These are phyloP conservation scores for Suillus subalutaceus DNA, from an alignment of 768 basidiomycete genomes.

Conservation along the genomic window DNA sequence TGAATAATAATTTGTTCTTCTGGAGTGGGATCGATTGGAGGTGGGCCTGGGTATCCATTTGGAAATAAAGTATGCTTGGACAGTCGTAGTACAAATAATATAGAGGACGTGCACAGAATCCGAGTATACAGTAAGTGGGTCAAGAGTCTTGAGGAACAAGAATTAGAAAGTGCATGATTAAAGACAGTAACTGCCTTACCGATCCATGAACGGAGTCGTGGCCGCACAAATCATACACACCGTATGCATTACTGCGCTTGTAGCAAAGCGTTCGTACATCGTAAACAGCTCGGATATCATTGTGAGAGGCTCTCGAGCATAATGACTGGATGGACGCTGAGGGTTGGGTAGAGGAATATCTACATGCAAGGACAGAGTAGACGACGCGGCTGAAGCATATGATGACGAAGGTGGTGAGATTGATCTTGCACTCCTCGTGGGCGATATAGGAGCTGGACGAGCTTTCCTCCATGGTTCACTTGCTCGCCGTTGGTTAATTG, in stretches of 20 bases:
- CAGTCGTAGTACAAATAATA: conserved; percentile 55
- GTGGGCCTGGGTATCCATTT: conserved; percentile 80
- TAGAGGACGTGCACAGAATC: conserved; percentile 52
- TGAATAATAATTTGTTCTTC: conserved; percentile 74
- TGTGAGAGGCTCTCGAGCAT: conserved; percentile 44
- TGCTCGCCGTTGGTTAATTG: not conserved
- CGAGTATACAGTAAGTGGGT: conserved; percentile 64
- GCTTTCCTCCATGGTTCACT: conserved; percentile 3
- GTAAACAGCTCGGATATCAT: conserved; percentile 55
- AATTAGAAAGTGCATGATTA: not conserved
- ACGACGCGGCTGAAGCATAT: conserved; percentile 30
- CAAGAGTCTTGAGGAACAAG: conserved; percentile 56
- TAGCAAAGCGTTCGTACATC: conserved; percentile 50
- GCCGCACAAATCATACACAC: conserved; percentile 49
- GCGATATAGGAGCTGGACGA: conserved; percentile 5
- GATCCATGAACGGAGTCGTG: conserved; percentile 60
- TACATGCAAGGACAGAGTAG: conserved; percentile 22
- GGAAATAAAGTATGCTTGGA: conserved; percentile 83
- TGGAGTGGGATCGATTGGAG: conserved; percentile 71
- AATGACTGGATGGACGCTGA: conserved; percentile 27
- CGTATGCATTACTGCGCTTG: conserved; percentile 47
- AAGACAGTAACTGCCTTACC: conserved; percentile 39
- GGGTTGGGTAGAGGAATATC: conserved; percentile 10
- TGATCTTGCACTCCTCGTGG: conserved; percentile 5
- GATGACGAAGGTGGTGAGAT: conserved; percentile 12